phyloP scores from a whole-genome alignment of 257 asterid genomes.

The Fraxinus anomala region DNA sequence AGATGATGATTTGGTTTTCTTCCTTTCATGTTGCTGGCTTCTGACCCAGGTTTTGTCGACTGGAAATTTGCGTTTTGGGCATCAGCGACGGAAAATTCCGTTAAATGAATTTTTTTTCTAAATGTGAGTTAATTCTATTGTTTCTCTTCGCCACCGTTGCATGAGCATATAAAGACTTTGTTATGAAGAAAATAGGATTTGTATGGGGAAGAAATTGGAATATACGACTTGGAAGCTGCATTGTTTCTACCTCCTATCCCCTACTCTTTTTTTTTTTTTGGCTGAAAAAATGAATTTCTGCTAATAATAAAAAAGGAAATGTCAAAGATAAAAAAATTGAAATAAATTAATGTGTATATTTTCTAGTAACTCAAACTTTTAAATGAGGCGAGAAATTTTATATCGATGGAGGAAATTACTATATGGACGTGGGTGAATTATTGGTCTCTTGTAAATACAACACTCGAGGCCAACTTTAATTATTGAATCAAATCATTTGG shows the following conservation, averaged over 20 bases:
- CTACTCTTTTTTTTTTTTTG: not conserved
- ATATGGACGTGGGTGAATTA: no score
- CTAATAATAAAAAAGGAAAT: not conserved
- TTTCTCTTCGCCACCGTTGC: not conserved
- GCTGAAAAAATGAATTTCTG: no score
- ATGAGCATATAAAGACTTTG: not conserved
- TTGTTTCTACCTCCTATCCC: not conserved
- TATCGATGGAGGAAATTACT: no score
- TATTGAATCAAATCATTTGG: no score
- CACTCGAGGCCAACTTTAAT: no score
- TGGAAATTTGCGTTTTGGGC: not conserved
- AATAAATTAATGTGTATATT: no score
- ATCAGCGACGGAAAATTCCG: not conserved
- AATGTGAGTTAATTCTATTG: not conserved
- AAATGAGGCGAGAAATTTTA: no score
- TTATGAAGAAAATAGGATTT: not conserved
- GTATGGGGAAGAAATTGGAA: not conserved
- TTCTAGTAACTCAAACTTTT: no score
- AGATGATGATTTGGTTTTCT: slow-evolving; percentile 45
- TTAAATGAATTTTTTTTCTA: not conserved
- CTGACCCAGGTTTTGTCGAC: slow-evolving; percentile 14
- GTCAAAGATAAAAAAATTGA: not conserved
- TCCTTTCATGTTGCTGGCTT: slow-evolving; percentile 53
- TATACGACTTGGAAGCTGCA: not conserved
- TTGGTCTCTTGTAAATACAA: no score